These are phyloP conservation scores for Verticillium dahliae DNA, from an alignment of 2,329 filamentous ascomycete genomes.

Conservation along the genomic window DNA sequence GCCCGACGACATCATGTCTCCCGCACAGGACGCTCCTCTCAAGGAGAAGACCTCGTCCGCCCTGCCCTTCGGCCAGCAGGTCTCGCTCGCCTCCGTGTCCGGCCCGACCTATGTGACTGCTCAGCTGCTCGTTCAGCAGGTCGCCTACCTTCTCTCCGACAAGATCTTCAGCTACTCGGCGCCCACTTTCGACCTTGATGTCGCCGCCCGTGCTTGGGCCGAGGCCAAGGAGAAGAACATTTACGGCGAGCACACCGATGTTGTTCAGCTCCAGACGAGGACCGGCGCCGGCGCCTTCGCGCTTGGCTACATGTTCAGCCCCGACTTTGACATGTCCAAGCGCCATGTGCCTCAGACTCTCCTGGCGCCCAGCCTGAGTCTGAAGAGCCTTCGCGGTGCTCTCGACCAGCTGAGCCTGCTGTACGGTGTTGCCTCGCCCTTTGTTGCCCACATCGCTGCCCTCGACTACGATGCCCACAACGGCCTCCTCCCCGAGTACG, in stretches of 20 bases:
- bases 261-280: conserved; percentile 79
- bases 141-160: conserved; percentile 90
- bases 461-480: conserved; percentile 69
- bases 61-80: conserved; percentile 50
- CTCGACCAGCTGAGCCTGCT: conserved; percentile 89
- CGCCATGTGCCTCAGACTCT: conserved; percentile 87
- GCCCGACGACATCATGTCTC: conserved; percentile 15
- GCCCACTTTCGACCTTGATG: conserved; percentile 84
- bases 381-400: conserved; percentile 73
- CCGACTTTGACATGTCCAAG: conserved; percentile 89
- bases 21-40: conserved; percentile 17
- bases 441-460: conserved; percentile 87
- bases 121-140: conserved; percentile 90
- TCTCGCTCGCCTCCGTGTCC: conserved; percentile 56
- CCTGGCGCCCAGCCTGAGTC: conserved; percentile 75
- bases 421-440: conserved; percentile 86
- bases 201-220: conserved; percentile 75
- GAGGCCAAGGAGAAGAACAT: conserved; percentile 66
- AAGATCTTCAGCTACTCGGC: conserved; percentile 97
- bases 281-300: conserved; percentile 86
- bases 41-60: conserved; percentile 41
- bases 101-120: conserved; percentile 91
- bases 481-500: conserved; percentile 83
- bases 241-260: conserved; percentile 70
- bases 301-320: conserved; percentile 94